Percentiles rank a stretch among this genome's conserved stretches.
phyloP scores from a whole-genome alignment of 106 monocot species.

The Acorus gramineus region DNA sequence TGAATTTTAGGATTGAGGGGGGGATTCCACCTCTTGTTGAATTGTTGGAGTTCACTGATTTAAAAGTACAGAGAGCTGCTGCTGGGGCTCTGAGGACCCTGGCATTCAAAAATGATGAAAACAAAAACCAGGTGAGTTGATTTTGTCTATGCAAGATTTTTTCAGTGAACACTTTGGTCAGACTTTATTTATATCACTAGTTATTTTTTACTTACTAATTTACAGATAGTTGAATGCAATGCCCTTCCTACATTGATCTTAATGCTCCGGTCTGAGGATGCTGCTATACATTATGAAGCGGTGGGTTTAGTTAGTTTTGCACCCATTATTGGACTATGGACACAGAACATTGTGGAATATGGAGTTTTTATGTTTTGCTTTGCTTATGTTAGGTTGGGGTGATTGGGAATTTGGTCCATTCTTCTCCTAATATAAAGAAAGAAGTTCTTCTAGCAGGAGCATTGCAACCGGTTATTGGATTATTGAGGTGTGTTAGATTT shows the following conservation, averaged over 20 bases:
- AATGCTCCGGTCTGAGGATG: slow-evolving; percentile 70
- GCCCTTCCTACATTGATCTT: slow-evolving; percentile 75
- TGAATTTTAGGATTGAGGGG: slow-evolving; percentile 62
- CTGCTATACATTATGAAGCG: slow-evolving; percentile 52
- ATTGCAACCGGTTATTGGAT: background rate
- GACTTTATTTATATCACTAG: too few species aligned
- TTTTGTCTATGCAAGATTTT: background rate
- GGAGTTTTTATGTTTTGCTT: background rate
- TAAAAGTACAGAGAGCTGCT: slow-evolving; percentile 94
- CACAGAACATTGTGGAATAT: too few species aligned
- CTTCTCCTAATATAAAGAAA: slow-evolving; percentile 4
- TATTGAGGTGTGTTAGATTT: background rate
- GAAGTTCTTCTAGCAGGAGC: slow-evolving; percentile 4
- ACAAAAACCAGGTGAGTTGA: slow-evolving; percentile 73
- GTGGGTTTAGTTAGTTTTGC: background rate
- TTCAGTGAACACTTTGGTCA: background rate
- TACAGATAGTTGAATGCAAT: slow-evolving; percentile 4
- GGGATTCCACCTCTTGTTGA: slow-evolving; percentile 98
- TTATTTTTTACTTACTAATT: too few species aligned
- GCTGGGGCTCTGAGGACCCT: slow-evolving; percentile 90
- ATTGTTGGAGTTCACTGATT: slow-evolving; percentile 70
- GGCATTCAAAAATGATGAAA: slow-evolving; percentile 99
- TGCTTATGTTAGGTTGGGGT: background rate
- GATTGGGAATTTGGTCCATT: slow-evolving; percentile 3
- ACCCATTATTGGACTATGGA: too few species aligned